Evolutionary conservation across 2,329 filamentous ascomycete genomes (phyloP).

Genomic region (Alternaria hordeiaustralica): DNA sequence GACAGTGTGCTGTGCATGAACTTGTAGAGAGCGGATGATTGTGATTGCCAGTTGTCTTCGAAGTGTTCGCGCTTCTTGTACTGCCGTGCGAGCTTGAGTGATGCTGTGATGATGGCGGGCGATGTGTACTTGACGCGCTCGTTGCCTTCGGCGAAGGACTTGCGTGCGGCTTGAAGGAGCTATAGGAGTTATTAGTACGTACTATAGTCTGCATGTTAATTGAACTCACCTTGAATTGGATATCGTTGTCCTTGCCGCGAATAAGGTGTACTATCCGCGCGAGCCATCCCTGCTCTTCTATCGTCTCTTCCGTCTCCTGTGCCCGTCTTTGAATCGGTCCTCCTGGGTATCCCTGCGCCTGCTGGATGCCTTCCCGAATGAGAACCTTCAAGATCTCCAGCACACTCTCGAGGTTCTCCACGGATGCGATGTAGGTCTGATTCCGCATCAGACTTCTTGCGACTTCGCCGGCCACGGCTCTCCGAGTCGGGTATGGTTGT

Average conservation of each 20-base stretch:
- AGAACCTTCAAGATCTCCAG: constrained; percentile 87
- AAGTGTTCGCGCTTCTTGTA: constrained; percentile 92
- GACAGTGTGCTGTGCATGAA: constrained; percentile 92
- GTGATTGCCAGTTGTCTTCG: constrained; percentile 74
- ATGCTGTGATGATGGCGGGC: constrained; percentile 86
- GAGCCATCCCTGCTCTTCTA: constrained; percentile 97
- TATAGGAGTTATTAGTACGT: constrained; percentile 40
- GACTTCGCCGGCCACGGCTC: constrained; percentile 89
- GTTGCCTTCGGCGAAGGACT: constrained; percentile 88
- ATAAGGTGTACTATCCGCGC: constrained; percentile 91
- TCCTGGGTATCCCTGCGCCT: constrained; percentile 81
- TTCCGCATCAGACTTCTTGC: constrained; percentile 82
- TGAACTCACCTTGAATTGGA: constrained; percentile 74
- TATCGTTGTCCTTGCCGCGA: constrained; percentile 83
- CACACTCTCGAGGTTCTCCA: constrained; percentile 84
- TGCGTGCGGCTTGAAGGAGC: constrained; percentile 84
- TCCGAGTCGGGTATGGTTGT: constrained; percentile 89
- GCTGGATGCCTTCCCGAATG: constrained; percentile 88
- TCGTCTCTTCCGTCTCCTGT: constrained; percentile 91
- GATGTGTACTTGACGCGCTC: constrained; percentile 96
- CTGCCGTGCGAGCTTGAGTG: constrained; percentile 84
- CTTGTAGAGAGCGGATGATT: constrained; percentile 86
- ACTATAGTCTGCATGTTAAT: too few relatives aligned
- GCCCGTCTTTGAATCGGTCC: constrained; percentile 75
- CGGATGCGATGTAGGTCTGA: constrained; percentile 77